Percentiles rank a stretch among this genome's conserved stretches.
Evolutionary conservation across 129 eudicot species (phyloP).

Genomic region (Saposhnikovia divaricata): DNA sequence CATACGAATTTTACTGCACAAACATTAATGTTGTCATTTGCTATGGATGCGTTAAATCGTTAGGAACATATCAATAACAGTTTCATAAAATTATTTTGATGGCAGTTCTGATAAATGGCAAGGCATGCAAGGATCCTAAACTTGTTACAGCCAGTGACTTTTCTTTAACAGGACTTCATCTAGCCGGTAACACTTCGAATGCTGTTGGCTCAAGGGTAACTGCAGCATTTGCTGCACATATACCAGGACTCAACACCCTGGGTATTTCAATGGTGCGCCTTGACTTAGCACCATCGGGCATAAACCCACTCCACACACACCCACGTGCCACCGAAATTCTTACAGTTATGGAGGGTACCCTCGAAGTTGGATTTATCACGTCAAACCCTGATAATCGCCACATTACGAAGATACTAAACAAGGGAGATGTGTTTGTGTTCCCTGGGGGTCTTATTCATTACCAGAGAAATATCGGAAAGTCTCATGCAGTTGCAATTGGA

Average conservation of each 20-base stretch:
- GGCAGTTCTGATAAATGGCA: constrained; percentile 4
- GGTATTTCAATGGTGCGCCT: constrained; percentile 9
- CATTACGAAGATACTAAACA: neutral
- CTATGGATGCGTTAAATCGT: neutral
- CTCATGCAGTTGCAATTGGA: constrained; percentile 1
- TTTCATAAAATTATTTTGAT: neutral
- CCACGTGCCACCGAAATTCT: constrained; percentile 7
- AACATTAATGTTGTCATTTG: neutral
- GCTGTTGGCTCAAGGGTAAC: constrained; percentile 4
- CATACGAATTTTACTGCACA: neutral
- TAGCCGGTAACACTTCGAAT: constrained; percentile 6
- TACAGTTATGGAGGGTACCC: neutral
- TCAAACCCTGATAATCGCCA: neutral
- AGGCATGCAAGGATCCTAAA: constrained; percentile 10
- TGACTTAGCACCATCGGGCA: constrained; percentile 10
- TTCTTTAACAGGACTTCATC: constrained; percentile 2
- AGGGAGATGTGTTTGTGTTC: constrained; percentile 13
- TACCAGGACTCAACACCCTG: constrained; percentile 11
- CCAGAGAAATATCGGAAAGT: neutral
- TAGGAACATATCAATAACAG: no score
- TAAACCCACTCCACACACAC: constrained; percentile 10
- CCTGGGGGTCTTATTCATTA: constrained; percentile 2
- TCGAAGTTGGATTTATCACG: constrained; percentile 6
- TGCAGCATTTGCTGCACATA: constrained; percentile 2
- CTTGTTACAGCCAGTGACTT: constrained; percentile 4